Percentiles rank a stretch among this genome's conserved stretches.
phyloP scores from a whole-genome alignment of 768 basidiomycete species.

The Daedaleopsis nitida region DNA sequence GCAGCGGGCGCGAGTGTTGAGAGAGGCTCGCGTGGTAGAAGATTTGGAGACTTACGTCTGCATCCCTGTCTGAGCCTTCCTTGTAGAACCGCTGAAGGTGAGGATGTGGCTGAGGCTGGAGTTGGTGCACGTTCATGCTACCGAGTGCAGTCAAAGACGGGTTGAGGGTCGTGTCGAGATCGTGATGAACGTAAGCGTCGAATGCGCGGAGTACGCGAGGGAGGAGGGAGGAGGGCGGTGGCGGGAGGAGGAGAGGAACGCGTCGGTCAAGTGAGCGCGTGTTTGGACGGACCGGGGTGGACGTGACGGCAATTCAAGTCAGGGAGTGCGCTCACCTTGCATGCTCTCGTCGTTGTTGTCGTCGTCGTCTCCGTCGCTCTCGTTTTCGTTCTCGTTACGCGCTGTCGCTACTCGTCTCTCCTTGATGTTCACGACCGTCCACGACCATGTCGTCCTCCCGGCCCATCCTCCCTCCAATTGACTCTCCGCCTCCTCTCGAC shows the following conservation, averaged over 20 bases:
- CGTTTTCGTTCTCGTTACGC: not conserved
- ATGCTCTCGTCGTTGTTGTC: not conserved
- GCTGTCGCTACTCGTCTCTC: conserved; percentile 3
- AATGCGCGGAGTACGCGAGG: not conserved
- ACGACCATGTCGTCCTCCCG: conserved; percentile 4
- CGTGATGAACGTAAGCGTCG: not conserved
- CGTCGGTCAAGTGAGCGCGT: not conserved
- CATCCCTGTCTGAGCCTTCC: conserved; percentile 30
- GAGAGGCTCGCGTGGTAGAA: too few species aligned
- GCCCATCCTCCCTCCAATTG: conserved; percentile 17
- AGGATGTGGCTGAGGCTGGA: conserved; percentile 23
- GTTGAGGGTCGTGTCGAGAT: not conserved
- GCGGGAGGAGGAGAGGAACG: not conserved
- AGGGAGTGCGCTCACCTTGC: too few species aligned
- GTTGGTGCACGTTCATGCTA: conserved; percentile 27
- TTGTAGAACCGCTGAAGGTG: conserved; percentile 24
- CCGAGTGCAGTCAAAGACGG: too few species aligned
- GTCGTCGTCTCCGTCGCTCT: not conserved
- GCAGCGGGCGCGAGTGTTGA: not conserved
- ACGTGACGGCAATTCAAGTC: not conserved
- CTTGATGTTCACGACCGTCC: not conserved
- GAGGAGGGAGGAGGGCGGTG: not conserved
- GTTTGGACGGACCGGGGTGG: not conserved
- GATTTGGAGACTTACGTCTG: conserved; percentile 25
- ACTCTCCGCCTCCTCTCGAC: conserved; percentile 20